These are phyloP conservation scores for Hippophae gyantsensis DNA, from an alignment of 306 rosid species.

Conservation along the genomic window DNA sequence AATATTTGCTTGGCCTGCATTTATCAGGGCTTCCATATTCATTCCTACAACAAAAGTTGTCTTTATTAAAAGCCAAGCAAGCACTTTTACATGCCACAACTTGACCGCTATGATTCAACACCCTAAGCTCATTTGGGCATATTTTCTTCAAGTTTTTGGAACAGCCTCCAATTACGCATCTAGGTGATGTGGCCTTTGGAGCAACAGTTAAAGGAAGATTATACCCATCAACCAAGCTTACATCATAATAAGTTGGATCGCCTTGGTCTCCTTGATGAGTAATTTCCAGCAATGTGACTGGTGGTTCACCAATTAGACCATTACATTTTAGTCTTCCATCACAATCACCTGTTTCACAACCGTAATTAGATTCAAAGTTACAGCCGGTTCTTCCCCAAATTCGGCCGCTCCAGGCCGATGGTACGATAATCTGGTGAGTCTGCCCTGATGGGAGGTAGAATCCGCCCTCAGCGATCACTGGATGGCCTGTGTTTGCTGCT, in stretches of 20 bases:
- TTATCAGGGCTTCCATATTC: slow-evolving; percentile 46
- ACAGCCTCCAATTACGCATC: slow-evolving; percentile 54
- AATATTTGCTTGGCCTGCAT: slow-evolving; percentile 63
- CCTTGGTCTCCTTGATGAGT: slow-evolving; percentile 46
- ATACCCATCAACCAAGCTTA: slow-evolving; percentile 80
- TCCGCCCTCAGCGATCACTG: slow-evolving; percentile 72
- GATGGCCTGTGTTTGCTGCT: slow-evolving; percentile 63
- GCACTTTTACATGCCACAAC: slow-evolving; percentile 84
- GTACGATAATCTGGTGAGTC: slow-evolving; percentile 33
- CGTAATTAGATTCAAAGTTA: slow-evolving; percentile 35
- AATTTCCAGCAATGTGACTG: slow-evolving; percentile 64
- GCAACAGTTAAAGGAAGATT: slow-evolving; percentile 49
- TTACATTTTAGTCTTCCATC: slow-evolving; percentile 67
- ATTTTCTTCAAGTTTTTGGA: slow-evolving; percentile 33
- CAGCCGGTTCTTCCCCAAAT: slow-evolving; percentile 89
- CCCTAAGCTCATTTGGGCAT: slow-evolving; percentile 60
- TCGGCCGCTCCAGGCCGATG: slow-evolving; percentile 82
- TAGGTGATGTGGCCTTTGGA: slow-evolving; percentile 23
- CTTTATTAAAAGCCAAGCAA: slow-evolving; percentile 66
- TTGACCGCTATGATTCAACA: slow-evolving; percentile 33
- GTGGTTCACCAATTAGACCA: slow-evolving; percentile 75
- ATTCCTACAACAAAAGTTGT: slow-evolving; percentile 66
- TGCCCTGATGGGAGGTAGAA: slow-evolving; percentile 59
- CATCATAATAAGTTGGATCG: slow-evolving; percentile 59
- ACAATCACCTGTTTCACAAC: slow-evolving; percentile 84